A percentile compares a stretch with the other conserved stretches of the same genome.
Evolutionary conservation across 148 eudicot genomes (phyloP).

Genomic region (Chenopodium berlandieri): DNA sequence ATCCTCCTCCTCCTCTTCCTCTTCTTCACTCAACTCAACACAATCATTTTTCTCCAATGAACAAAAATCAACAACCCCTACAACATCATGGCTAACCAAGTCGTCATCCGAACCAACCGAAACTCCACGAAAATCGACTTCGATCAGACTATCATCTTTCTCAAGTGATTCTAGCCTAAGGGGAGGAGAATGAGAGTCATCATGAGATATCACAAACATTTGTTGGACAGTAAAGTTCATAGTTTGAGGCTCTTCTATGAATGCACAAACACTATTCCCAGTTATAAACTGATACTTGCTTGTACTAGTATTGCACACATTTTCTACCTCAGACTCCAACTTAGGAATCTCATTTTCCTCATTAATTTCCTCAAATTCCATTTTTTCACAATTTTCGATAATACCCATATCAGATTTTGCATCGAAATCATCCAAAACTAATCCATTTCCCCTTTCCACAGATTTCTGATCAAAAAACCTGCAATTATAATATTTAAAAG

Average conservation of each 20-base stretch:
- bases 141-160: slow-evolving; percentile 9
- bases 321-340: slow-evolving; percentile 20
- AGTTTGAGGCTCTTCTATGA: slow-evolving; percentile 50
- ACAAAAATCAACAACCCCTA: background rate
- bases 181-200: slow-evolving; percentile 15
- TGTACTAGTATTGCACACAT: slow-evolving; percentile 26
- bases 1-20: background rate
- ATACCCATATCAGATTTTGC: slow-evolving; percentile 12
- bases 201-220: slow-evolving; percentile 38
- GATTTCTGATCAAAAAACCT: slow-evolving; percentile 25
- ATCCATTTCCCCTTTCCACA: slow-evolving; percentile 18
- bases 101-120: background rate
- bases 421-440: slow-evolving; percentile 2
- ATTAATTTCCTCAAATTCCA: slow-evolving; percentile 17
- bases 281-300: slow-evolving; percentile 49
- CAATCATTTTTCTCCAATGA: background rate
- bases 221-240: slow-evolving; percentile 56
- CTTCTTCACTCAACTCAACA: slow-evolving; percentile 19
- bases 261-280: slow-evolving; percentile 47
- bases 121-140: slow-evolving; percentile 3
- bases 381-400: slow-evolving; percentile 3
- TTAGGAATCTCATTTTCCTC: slow-evolving; percentile 10
- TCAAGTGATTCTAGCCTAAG: slow-evolving; percentile 4
- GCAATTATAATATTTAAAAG: background rate
- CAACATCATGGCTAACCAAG: background rate